Conservation (phyloP, 805 yeast species). For the Lipomyces yamanashiensis region DNA sequence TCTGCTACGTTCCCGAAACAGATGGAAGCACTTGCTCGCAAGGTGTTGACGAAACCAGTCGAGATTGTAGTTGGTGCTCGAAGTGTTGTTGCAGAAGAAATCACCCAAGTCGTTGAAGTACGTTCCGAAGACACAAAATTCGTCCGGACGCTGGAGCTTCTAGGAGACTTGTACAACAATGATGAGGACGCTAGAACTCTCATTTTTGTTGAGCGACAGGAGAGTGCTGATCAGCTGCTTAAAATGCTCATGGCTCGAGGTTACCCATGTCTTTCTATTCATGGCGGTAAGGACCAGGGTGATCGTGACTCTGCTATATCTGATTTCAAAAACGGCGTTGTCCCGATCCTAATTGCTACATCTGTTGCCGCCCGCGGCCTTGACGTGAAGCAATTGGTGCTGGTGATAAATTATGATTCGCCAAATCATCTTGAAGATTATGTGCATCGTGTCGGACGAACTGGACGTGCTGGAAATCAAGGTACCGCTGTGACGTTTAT, state of each 20-base stretch:
- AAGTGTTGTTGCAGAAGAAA: constrained; percentile 79
- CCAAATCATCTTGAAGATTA: constrained; percentile 94
- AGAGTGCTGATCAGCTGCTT: constrained; percentile 75
- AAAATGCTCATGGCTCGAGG: constrained; percentile 58
- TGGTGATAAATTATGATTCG: constrained; percentile 81
- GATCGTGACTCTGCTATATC: constrained; percentile 78
- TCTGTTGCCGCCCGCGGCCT: constrained; percentile 94
- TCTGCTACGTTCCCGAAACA: constrained; percentile 86
- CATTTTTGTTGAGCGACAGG: constrained; percentile 87
- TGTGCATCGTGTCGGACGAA: constrained; percentile 93
- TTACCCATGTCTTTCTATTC: constrained; percentile 69
- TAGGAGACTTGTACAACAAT: constrained; percentile 53
- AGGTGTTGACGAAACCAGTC: constrained; percentile 65
- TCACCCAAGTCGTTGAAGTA: constrained; percentile 71
- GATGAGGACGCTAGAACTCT: constrained; percentile 54
- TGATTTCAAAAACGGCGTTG: constrained; percentile 65
- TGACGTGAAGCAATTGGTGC: constrained; percentile 82
- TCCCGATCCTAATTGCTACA: constrained; percentile 77
- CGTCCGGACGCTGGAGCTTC: constrained; percentile 54
- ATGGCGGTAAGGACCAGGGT: constrained; percentile 88
- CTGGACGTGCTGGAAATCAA: constrained; percentile 85
- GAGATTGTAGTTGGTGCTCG: constrained; percentile 80
- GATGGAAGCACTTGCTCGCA: constrained; percentile 74
- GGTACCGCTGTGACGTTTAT: constrained; percentile 83
- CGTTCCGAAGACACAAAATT: constrained; percentile 63